A percentile compares a stretch with the other conserved stretches of the same genome.
These are phyloP conservation scores for Boletus subparvulus DNA, from an alignment of 768 basidiomycete species.

Conservation along the genomic window DNA sequence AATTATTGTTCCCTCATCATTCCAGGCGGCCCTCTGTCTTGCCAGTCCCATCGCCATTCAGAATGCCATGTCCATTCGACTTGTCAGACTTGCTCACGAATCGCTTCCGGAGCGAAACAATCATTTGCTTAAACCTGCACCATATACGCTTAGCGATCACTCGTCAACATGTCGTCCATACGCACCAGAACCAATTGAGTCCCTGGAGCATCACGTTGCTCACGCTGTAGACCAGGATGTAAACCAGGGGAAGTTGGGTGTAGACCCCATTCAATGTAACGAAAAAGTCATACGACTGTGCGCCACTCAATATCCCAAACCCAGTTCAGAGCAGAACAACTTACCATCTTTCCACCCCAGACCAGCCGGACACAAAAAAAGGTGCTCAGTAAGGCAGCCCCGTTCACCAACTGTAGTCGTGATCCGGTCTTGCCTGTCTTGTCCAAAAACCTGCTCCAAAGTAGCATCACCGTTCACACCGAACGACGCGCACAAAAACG, in stretches of 20 bases:
- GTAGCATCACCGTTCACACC: not conserved
- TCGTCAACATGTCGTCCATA: conserved; percentile 1
- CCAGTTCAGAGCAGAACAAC: not conserved
- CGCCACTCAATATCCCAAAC: conserved; percentile 2
- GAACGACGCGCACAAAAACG: conserved; percentile 10
- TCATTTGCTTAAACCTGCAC: conserved; percentile 70
- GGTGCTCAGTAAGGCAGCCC: conserved; percentile 57
- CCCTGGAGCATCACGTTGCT: conserved; percentile 68
- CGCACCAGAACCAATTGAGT: conserved; percentile 81
- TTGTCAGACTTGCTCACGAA: conserved; percentile 39
- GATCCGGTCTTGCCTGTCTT: conserved; percentile 73
- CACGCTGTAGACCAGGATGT: conserved; percentile 48
- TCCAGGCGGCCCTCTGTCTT: conserved; percentile 15
- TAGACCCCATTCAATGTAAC: conserved; percentile 56
- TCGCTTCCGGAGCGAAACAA: conserved; percentile 59
- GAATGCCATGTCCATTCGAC: conserved; percentile 9
- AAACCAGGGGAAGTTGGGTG: conserved; percentile 50
- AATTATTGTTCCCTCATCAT: not conserved
- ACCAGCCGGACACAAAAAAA: conserved; percentile 74
- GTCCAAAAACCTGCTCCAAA: conserved; percentile 61
- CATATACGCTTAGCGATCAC: not conserved
- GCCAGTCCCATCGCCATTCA: conserved; percentile 15
- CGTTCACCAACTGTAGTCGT: conserved; percentile 68
- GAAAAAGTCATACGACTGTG: conserved; percentile 67
- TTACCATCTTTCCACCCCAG: conserved; percentile 57